Percentiles rank a stretch among this genome's conserved stretches.
Conservation (phyloP, 176 grass and related monocot genomes). For the Tuctoria greenei region DNA sequence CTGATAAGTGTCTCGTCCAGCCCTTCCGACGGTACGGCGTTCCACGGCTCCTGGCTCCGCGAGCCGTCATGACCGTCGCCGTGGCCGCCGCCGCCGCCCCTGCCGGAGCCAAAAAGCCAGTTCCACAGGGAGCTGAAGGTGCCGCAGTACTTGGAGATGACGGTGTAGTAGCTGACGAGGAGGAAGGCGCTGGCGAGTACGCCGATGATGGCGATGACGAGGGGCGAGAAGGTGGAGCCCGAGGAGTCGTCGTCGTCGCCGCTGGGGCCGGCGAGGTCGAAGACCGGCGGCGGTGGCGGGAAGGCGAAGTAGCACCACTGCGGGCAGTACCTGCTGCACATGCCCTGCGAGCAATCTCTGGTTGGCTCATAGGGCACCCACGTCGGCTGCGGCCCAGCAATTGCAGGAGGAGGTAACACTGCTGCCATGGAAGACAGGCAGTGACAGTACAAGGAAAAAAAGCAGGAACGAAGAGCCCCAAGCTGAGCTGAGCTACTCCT, state of each 20-base stretch:
- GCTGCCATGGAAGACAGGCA: constrained; percentile 33
- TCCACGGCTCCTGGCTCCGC: constrained; percentile 41
- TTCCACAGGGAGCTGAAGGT: constrained; percentile 55
- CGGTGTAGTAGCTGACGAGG: constrained; percentile 89
- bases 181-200: constrained; percentile 84
- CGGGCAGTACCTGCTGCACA: constrained; percentile 89
- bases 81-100: background rate
- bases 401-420: constrained; percentile 30
- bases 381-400: constrained; percentile 47
- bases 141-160: constrained; percentile 89
- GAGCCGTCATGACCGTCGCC: constrained; percentile 20
- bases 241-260: constrained; percentile 63
- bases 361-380: constrained; percentile 76
- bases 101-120: constrained; percentile 6
- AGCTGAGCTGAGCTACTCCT: background rate
- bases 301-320: constrained; percentile 99
- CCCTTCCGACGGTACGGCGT: constrained; percentile 47
- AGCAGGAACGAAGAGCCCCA: background rate
- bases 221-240: constrained; percentile 67
- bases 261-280: constrained; percentile 48
- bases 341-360: constrained; percentile 84
- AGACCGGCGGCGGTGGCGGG: constrained; percentile 71
- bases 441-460: background rate
- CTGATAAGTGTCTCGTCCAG: constrained; percentile 73
- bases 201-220: constrained; percentile 98